Evolutionary conservation across 2,329 filamentous ascomycete species (phyloP).

Genomic region (Hymenoscyphus albidus): DNA sequence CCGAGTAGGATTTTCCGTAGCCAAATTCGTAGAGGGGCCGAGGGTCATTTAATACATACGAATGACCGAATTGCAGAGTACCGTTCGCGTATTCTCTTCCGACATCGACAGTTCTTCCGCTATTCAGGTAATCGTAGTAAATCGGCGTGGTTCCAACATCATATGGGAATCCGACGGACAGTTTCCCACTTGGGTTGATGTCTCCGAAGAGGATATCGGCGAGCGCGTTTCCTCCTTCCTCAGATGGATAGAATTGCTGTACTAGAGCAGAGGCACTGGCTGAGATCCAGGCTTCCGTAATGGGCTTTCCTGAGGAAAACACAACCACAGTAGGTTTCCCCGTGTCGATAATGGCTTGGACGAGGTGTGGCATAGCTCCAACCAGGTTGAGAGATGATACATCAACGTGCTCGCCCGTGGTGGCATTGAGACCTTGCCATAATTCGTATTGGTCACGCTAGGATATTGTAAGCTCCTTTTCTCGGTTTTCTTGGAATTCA

Average conservation of each 20-base stretch:
- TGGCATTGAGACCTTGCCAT: slow-evolving; percentile 68
- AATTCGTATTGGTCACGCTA: slow-evolving; percentile 65
- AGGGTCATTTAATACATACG: slow-evolving; percentile 76
- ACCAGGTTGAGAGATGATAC: slow-evolving; percentile 60
- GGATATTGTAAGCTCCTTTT: background rate
- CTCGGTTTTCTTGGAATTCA: background rate
- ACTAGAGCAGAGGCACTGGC: slow-evolving; percentile 60
- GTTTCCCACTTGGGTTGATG: slow-evolving; percentile 62
- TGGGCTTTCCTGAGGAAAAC: slow-evolving; percentile 75
- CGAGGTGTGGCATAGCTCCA: slow-evolving; percentile 64
- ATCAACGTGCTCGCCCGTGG: slow-evolving; percentile 72
- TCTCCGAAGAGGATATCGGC: slow-evolving; percentile 76
- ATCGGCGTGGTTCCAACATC: slow-evolving; percentile 64
- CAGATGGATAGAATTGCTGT: slow-evolving; percentile 72
- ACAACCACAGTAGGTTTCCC: slow-evolving; percentile 75
- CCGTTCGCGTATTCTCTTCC: slow-evolving; percentile 70
- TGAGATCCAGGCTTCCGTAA: slow-evolving; percentile 71
- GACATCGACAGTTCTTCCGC: slow-evolving; percentile 66
- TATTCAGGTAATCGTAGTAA: slow-evolving; percentile 71
- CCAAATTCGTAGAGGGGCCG: slow-evolving; percentile 82
- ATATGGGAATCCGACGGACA: slow-evolving; percentile 69
- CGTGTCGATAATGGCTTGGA: slow-evolving; percentile 63
- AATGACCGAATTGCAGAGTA: slow-evolving; percentile 78
- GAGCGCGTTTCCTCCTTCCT: slow-evolving; percentile 80
- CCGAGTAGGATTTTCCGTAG: slow-evolving; percentile 69